phyloP scores from a whole-genome alignment of 192 early-diverging fungal species.

The Coemansia sp. region DNA sequence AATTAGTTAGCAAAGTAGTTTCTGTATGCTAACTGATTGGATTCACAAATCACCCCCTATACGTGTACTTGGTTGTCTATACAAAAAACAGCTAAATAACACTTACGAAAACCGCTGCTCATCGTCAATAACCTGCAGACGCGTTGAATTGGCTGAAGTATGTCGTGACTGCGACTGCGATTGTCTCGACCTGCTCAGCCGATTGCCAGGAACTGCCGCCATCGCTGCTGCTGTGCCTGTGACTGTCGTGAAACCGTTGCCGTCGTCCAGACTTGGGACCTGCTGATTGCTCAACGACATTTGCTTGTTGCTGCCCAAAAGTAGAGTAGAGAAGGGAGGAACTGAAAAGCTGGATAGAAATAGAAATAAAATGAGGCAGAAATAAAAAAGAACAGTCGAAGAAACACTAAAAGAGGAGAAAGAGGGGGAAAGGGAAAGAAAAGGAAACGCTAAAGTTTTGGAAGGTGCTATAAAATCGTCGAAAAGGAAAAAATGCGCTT shows the following conservation, averaged over 20 bases:
- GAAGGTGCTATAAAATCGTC: neutral
- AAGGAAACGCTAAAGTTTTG: neutral
- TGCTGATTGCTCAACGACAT: conserved; percentile 21
- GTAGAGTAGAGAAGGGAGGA: neutral
- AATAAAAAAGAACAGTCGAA: neutral
- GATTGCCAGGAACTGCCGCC: neutral
- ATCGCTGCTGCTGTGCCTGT: neutral
- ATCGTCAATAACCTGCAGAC: conserved; percentile 49
- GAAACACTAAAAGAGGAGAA: neutral
- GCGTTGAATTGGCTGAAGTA: conserved; percentile 17
- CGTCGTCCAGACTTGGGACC: conserved; percentile 18
- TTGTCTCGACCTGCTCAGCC: neutral
- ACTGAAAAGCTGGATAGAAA: neutral
- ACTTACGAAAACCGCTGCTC: conserved; percentile 56
- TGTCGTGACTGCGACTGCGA: neutral
- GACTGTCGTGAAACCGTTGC: neutral
- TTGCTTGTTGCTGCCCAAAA: neutral
- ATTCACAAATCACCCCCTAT: too few relatives aligned
- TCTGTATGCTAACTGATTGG: too few relatives aligned
- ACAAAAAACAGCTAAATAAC: too few relatives aligned
- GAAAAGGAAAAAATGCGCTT: too few relatives aligned
- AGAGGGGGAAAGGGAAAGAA: neutral
- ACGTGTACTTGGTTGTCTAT: too few relatives aligned
- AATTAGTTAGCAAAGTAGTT: too few relatives aligned
- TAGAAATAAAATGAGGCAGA: neutral